Evolutionary conservation across 2,329 filamentous ascomycete species (phyloP), one percentile per base, ranked within the genome.

Genomic region (Nigrospora oryzae): DNA sequence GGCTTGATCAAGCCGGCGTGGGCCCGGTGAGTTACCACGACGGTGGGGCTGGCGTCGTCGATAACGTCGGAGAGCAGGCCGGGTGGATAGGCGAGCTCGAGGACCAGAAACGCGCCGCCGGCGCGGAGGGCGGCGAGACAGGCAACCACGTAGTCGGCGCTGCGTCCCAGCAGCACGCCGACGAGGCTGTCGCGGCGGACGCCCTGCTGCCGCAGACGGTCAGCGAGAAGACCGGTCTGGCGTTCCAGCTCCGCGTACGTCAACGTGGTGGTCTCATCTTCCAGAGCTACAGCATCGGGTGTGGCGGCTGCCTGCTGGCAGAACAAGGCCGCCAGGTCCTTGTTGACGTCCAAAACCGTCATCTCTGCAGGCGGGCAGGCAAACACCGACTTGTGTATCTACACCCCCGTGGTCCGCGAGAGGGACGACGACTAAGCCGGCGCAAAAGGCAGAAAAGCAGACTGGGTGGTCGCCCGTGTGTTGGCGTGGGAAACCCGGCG

Each of bases 41-140:
- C 83, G 10, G 72, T 74, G 3, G 86, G 86, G 28, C 73, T 75
- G 11, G 85, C 83, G 68, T 91, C 86, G 30, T 86, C 81, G 42
- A 90, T 75, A 42, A 90, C 86, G 63, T 89, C 85, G 42, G 83
- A 77, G 49, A 91, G 68, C 40, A 90, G 69, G 45, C 80, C 81
- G 0, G 83, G 77, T 13, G 86, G 86, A 51, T 90, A 90, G 3
- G 86, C 86, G 40, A 89, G 71, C 64, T 91, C 86, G 3, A 91
- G 76, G 2, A 90, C 86, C 5, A 91, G 71, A 58, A 89, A 91
- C 2, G 86, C 86, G 44, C 86, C 86, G 42, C 86, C 86, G 2
- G 86, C 86, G 47, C 84, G 79, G 35, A 90, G 74, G n/a, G 84
- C 80, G 23, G 86, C 86, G 43, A 91, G 70, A 57, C 83, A 89